phyloP scores from a whole-genome alignment of 2,329 filamentous ascomycete species.

The Alternaria sp. region DNA sequence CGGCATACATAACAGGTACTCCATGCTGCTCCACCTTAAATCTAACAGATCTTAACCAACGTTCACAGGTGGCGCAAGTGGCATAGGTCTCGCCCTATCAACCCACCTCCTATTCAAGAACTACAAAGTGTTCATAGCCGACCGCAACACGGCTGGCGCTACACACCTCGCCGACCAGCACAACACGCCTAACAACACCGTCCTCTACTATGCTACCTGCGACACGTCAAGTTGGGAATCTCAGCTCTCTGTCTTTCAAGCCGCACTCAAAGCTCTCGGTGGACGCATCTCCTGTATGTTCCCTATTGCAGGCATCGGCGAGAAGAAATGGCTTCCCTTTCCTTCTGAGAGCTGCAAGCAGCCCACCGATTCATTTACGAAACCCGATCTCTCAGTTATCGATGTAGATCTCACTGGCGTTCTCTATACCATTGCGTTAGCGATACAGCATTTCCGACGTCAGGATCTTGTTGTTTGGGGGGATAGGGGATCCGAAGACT shows the following conservation, averaged over 20 bases:
- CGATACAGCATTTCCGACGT: conserved; percentile 56
- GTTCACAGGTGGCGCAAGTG: conserved; percentile 36
- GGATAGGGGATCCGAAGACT: conserved; percentile 22
- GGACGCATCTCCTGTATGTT: conserved; percentile 54
- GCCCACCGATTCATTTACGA: conserved; percentile 43
- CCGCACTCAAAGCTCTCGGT: conserved; percentile 45
- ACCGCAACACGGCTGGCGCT: conserved; percentile 41
- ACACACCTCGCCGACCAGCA: conserved; percentile 34
- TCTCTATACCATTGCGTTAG: conserved; percentile 54
- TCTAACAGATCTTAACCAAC: background rate
- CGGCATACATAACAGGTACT: conserved; percentile 27
- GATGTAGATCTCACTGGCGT: conserved; percentile 56
- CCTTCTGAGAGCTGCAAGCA: conserved; percentile 13
- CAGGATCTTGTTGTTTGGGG: conserved; percentile 44
- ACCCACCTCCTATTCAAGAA: conserved; percentile 39
- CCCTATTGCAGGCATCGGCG: conserved; percentile 54
- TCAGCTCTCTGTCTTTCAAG: conserved; percentile 50
- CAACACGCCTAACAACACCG: conserved; percentile 12
- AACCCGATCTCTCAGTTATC: conserved; percentile 52
- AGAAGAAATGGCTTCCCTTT: conserved; percentile 48
- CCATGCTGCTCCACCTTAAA: too few species aligned
- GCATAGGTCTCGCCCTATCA: conserved; percentile 48
- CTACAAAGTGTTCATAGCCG: conserved; percentile 62
- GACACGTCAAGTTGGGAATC: conserved; percentile 51
- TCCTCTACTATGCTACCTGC: conserved; percentile 36